Evolutionary conservation across 116 monocot species (phyloP).

Genomic region (Dioscorea cayenensis): DNA sequence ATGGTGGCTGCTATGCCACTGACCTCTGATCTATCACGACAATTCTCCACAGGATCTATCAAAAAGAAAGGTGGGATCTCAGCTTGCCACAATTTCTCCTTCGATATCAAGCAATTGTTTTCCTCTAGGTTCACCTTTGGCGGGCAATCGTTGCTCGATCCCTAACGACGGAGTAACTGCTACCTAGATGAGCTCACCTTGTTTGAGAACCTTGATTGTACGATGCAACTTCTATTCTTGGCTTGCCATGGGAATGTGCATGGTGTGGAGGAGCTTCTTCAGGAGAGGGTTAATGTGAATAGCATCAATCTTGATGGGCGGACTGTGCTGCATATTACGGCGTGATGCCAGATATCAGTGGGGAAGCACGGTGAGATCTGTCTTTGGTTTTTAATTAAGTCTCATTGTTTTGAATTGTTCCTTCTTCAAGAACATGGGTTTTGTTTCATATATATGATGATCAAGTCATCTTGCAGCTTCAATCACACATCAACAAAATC

Average conservation of each 20-base stretch:
- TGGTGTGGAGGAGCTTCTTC: neutral
- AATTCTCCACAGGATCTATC: neutral
- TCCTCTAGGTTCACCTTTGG: conserved; percentile 52
- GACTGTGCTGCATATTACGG: no score
- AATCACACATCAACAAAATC: no score
- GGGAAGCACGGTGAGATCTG: conserved; percentile 72
- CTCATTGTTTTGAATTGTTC: no score
- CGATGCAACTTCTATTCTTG: conserved; percentile 8
- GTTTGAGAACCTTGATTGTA: neutral
- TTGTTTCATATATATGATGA: no score
- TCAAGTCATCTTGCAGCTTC: no score
- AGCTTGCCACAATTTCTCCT: neutral
- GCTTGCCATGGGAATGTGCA: conserved; percentile 1
- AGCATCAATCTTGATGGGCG: conserved; percentile 13
- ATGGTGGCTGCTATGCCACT: no score
- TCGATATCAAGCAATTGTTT: neutral
- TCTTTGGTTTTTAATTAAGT: neutral
- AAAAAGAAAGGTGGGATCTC: neutral
- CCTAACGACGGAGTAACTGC: conserved; percentile 28
- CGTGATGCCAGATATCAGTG: conserved; percentile 82
- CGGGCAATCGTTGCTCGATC: conserved; percentile 80
- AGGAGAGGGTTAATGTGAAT: conserved; percentile 7
- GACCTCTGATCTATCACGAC: neutral
- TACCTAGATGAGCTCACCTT: neutral
- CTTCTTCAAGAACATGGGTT: no score